phyloP scores from a whole-genome alignment of 2,329 filamentous ascomycete species.

The Fusarium cyanostomum region DNA sequence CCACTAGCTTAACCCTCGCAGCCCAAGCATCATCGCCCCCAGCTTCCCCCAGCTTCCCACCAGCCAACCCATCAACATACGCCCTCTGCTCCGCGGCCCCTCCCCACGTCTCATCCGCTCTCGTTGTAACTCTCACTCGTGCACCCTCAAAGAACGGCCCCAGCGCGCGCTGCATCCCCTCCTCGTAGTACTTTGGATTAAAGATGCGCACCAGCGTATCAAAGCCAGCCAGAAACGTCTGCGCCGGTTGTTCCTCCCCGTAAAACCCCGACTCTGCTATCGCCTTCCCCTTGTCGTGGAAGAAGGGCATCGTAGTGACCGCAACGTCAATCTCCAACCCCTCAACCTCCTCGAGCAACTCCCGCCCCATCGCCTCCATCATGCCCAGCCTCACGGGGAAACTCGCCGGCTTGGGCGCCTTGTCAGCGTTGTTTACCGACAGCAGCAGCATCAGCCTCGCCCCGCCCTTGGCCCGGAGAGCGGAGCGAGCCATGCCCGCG shows the following conservation, averaged over 20 bases:
- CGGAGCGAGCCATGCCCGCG: conserved; percentile 63
- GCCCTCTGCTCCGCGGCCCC: conserved; percentile 51
- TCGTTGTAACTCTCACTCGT: conserved; percentile 69
- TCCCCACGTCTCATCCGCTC: conserved; percentile 70
- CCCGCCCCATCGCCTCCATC: conserved; percentile 74
- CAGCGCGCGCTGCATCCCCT: conserved; percentile 62
- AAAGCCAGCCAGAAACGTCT: conserved; percentile 78
- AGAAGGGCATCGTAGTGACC: conserved; percentile 77
- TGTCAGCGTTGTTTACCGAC: conserved; percentile 72
- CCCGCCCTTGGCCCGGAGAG: conserved; percentile 43
- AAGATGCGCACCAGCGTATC: conserved; percentile 80
- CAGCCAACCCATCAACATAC: conserved; percentile 62
- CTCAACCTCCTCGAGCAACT: conserved; percentile 52
- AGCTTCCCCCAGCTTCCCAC: conserved; percentile 57
- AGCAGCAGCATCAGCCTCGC: conserved; percentile 65
- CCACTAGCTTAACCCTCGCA: conserved; percentile 64
- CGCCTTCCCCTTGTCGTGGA: conserved; percentile 73
- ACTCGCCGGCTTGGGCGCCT: conserved; percentile 71
- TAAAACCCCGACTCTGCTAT: conserved; percentile 62
- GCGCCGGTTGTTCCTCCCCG: conserved; percentile 49
- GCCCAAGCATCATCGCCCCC: conserved; percentile 70
- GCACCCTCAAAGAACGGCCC: conserved; percentile 71
- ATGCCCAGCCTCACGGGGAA: conserved; percentile 75
- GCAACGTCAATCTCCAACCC: conserved; percentile 67
- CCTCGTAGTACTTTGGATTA: conserved; percentile 74